These are phyloP conservation scores for Monosporascus sp. DNA, from an alignment of 2,329 filamentous ascomycete species.

Conservation along the genomic window DNA sequence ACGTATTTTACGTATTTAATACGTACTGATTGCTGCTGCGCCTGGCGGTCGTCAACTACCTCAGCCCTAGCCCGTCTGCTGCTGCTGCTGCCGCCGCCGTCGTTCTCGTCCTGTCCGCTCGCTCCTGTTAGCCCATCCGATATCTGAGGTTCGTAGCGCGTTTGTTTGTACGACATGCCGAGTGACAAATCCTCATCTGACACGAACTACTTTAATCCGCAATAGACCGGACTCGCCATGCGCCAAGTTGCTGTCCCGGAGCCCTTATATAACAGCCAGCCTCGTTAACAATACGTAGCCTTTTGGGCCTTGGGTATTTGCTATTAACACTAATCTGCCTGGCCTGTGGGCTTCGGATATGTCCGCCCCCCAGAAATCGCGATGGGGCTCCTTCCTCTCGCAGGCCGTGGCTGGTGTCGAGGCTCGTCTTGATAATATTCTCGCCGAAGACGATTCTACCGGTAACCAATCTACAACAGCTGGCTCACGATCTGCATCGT, in stretches of 20 bases:
- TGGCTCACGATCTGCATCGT: constrained; percentile 25
- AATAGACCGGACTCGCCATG: neutral
- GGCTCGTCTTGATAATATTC: constrained; percentile 83
- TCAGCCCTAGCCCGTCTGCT: no score
- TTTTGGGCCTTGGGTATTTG: constrained; percentile 2
- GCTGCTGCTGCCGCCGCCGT: no score
- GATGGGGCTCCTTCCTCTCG: constrained; percentile 78
- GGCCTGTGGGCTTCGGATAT: constrained; percentile 23
- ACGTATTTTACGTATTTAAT: no score
- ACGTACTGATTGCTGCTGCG: no score
- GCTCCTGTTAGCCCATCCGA: neutral
- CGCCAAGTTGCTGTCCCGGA: neutral
- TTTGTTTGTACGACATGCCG: neutral
- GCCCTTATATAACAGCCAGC: neutral
- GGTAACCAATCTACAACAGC: constrained; percentile 35
- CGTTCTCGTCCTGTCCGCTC: no score
- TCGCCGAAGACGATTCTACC: constrained; percentile 66
- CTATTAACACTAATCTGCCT: constrained; percentile 1
- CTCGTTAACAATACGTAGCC: neutral
- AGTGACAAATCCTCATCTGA: no score
- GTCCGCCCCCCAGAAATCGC: constrained; percentile 47
- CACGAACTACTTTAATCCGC: neutral
- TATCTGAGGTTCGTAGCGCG: neutral
- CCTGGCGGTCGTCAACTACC: no score
- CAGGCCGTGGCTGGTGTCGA: constrained; percentile 92